Evolutionary conservation across 495 filamentous ascomycete species (phyloP).

Genomic region (Penicillium crystallinum): DNA sequence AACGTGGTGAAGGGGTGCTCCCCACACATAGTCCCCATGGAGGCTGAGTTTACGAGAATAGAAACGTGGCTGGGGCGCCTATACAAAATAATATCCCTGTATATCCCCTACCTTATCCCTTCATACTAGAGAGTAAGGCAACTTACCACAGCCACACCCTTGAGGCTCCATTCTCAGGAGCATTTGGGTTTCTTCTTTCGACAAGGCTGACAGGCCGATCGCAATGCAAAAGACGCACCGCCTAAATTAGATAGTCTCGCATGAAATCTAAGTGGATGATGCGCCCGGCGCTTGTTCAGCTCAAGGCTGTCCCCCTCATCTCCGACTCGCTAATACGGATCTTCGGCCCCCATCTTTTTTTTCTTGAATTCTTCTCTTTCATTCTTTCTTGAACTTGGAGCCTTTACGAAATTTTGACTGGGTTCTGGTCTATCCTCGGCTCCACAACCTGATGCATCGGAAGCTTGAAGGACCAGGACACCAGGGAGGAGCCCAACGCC

Average conservation of each 20-base stretch:
- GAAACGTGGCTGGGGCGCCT: background rate
- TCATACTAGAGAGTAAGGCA: background rate
- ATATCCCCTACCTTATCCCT: background rate
- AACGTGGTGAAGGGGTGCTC: too few species aligned
- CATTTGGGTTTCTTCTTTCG: background rate
- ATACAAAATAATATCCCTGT: background rate
- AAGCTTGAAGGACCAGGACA: background rate
- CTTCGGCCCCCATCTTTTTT: constrained; percentile 2
- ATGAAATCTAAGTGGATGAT: background rate
- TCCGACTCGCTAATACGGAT: constrained; percentile 6
- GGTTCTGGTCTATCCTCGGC: background rate
- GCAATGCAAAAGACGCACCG: background rate
- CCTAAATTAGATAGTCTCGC: background rate
- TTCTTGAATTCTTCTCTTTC: background rate
- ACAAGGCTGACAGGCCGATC: constrained; percentile 1
- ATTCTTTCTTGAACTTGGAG: background rate
- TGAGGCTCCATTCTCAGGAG: background rate
- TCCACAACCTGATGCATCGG: background rate
- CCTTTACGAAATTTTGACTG: background rate
- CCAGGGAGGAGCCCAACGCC: background rate
- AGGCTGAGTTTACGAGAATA: background rate
- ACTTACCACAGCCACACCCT: background rate
- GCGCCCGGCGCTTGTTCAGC: constrained; percentile 11
- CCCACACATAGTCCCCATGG: too few species aligned
- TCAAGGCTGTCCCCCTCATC: background rate